These are phyloP conservation scores for Marasmius fiardii DNA, from an alignment of 1,284 basidiomycete species.

Conservation along the genomic window DNA sequence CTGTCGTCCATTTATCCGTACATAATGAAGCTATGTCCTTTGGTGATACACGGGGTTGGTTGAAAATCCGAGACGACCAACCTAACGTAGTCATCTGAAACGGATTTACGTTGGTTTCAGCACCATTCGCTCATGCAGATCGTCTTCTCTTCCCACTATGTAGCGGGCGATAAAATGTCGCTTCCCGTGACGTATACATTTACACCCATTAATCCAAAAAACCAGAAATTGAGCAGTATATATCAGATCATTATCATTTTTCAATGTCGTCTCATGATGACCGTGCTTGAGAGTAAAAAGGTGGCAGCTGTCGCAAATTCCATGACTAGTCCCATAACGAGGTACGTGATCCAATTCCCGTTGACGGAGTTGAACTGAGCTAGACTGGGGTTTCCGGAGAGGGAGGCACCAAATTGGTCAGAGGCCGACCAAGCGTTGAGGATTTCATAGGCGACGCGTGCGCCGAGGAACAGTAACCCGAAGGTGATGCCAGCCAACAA, in stretches of 20 bases:
- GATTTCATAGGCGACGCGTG: conserved; percentile 51
- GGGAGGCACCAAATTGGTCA: conserved; percentile 34
- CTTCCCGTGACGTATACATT: too few relatives aligned
- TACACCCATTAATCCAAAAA: too few relatives aligned
- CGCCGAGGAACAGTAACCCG: conserved; percentile 56
- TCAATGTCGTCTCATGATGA: conserved; percentile 3
- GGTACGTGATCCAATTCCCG: conserved; percentile 52
- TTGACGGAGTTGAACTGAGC: conserved; percentile 50
- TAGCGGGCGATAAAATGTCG: too few relatives aligned
- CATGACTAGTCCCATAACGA: conserved; percentile 54
- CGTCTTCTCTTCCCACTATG: too few relatives aligned
- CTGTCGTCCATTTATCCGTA: too few relatives aligned
- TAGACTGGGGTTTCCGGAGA: conserved; percentile 37
- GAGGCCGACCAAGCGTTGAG: conserved; percentile 53
- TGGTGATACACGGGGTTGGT: too few relatives aligned
- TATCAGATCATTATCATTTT: not conserved
- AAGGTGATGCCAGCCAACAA: conserved; percentile 48
- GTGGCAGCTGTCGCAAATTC: conserved; percentile 49
- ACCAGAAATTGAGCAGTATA: too few relatives aligned
- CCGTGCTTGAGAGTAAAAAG: conserved; percentile 43
- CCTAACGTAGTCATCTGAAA: too few relatives aligned
- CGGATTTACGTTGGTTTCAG: too few relatives aligned
- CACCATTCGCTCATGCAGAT: too few relatives aligned
- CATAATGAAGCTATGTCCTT: too few relatives aligned
- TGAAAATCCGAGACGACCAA: too few relatives aligned